Base-by-base conservation (phyloP, 2,329 filamentous ascomycete species). In the Setomelanomma holmii region DNA sequence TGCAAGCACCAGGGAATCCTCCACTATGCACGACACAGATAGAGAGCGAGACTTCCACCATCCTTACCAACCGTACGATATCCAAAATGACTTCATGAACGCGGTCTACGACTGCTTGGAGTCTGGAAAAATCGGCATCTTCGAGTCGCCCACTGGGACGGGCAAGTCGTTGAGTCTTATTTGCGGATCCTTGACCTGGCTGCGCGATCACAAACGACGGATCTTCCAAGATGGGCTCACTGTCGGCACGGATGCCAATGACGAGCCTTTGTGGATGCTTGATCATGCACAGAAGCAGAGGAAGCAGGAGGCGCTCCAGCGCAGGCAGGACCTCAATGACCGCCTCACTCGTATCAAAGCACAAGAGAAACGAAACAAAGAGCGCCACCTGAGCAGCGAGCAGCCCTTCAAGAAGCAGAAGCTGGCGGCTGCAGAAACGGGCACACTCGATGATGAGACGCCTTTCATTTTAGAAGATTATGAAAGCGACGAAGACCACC, bases 111-210 rank as follows among this genome's bases (percentile, higher is more conserved):
- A 85, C 43, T 90, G 91, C 54, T 84, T 96, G 21, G 87, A 96
- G 61, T 74, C 89, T 36, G 88, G 90, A 7, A 90, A 93, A 67
- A 82, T 96, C 40, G 93, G 90, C 23, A 92, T 97, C 38, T 87
- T 97, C 40, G 93, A 97, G 71, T 96, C 91, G 40, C 93, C 93
- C n/a, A 97, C 93, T 36, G 93, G 93, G 73, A 89, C 86, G 81
- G 93, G 93, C 39, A 97, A 97, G 82, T 96, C 93, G 1, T 76
- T 97, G 39, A 96, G 93, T 60, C 81, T 97, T 22, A 95, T 97
- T 57, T 97, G 93, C 70, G 89, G 89, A 35, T 88, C 92, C 5
- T 75, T 97, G 66, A 96, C 92, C 2, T 97, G 93, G 93, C 80
- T 97, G n/a, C 87, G 93, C 41, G 85, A 90, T 50, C 85, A 93